phyloP scores from a whole-genome alignment of 2,329 filamentous ascomycete genomes.

The Lasiodiplodia sp. region DNA sequence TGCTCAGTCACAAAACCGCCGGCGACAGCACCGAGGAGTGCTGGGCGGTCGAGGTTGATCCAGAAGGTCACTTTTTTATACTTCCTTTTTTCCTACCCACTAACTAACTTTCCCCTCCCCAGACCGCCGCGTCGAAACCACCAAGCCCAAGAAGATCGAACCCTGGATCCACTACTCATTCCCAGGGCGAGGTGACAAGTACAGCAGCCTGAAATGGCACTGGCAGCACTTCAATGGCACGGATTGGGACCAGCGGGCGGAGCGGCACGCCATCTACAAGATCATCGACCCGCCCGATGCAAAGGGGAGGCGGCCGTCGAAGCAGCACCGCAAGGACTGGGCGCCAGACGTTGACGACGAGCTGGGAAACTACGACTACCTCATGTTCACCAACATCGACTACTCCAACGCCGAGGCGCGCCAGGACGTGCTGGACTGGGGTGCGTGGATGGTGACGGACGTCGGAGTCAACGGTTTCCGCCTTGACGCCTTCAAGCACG shows the following conservation, averaged over 20 bases:
- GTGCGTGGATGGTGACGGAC: slow-evolving; percentile 67
- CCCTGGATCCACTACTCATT: slow-evolving; percentile 75
- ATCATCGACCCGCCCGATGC: slow-evolving; percentile 55
- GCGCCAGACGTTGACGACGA: slow-evolving; percentile 68
- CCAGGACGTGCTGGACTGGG: slow-evolving; percentile 71
- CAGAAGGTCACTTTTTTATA: slow-evolving; percentile 31
- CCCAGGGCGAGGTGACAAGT: slow-evolving; percentile 64
- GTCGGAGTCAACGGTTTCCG: slow-evolving; percentile 70
- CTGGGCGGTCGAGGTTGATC: slow-evolving; percentile 69
- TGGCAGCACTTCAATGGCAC: slow-evolving; percentile 73
- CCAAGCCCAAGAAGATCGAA: slow-evolving; percentile 67
- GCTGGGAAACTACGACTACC: slow-evolving; percentile 71
- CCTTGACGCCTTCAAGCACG: slow-evolving; percentile 77
- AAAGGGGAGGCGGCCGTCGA: background rate
- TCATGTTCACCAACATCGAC: slow-evolving; percentile 77
- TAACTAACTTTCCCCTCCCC: background rate
- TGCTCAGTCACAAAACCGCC: slow-evolving; percentile 75
- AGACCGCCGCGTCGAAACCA: slow-evolving; percentile 64
- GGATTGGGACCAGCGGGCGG: slow-evolving; percentile 67
- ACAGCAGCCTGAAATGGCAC: slow-evolving; percentile 69
- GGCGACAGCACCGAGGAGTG: slow-evolving; percentile 71
- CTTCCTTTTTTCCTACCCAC: background rate
- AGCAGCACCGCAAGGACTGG: slow-evolving; percentile 69
- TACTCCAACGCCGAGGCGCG: slow-evolving; percentile 65
- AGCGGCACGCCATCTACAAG: slow-evolving; percentile 69